Base-by-base conservation (phyloP, 2,329 filamentous ascomycete species). In the Claviceps citrina region DNA sequence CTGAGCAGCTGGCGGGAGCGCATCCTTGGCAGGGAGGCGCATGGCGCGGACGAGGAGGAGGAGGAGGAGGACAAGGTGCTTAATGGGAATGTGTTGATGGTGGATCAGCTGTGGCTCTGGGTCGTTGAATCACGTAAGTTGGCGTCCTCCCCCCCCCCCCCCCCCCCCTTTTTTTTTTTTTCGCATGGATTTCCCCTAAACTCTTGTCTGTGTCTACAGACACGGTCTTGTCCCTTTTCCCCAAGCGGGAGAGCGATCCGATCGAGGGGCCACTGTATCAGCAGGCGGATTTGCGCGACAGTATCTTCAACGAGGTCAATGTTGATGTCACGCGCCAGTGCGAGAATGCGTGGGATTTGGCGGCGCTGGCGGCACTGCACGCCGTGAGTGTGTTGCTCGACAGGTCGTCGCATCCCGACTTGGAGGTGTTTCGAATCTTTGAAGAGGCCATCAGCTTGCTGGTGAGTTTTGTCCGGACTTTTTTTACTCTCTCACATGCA, bases 51-150 rank as follows among this genome's bases (percentile, higher is more conserved):
- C 3, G 3, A n/a, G 4, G 12, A 5, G 12, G 12, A 5, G 12
- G 47, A 49, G 1, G 51, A 55, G 0, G 62, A 68, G 2, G 54
- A 60, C 3, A 56, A 60, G 8, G 54, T 71, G 2, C 51, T 67
- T 2, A 64, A 73, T 20, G 71, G 73, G 0, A 77, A 78, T 30
- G 64, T 74, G 3, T 53, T 80, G n/a, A 79, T 80, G 72, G 71
- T 80, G 0, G 76, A 80, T 43, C 75, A 80, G 48, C 53, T 80
- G 1, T 80, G 76, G 76, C 52, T 79, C 0, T 74, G 70, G 70
- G 66, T 63, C 0, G 61, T 74, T n/a, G 63, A 72, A 40, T 67
- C 60, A 13, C 66, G 68, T 71, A 51, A 56, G 66, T n/a, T 28
- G 27, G 27, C 12, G 12, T 28, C n/a, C n/a, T n/a, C 6, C 1